Conservation (phyloP, 331 rosid species). For the Quercus lobata region DNA sequence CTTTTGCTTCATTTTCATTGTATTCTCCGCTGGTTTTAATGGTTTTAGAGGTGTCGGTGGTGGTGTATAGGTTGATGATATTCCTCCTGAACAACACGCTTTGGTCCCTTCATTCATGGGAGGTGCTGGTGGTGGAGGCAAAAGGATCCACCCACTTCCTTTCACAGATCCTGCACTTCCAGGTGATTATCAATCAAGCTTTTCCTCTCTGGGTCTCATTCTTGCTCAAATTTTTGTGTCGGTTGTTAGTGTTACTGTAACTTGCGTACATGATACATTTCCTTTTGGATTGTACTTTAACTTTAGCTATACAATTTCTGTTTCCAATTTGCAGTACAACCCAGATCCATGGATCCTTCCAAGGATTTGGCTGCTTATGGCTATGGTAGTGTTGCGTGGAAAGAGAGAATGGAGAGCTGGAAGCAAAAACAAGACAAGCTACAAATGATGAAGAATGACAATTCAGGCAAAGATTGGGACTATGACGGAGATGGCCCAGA, state of each 20-base stretch:
- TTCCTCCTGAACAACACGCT: constrained; percentile 30
- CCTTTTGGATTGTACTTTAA: background rate
- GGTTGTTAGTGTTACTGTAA: background rate
- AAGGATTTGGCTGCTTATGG: constrained; percentile 33
- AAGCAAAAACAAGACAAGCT: constrained; percentile 25
- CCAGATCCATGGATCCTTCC: constrained; percentile 40
- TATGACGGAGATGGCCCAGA: constrained; percentile 15
- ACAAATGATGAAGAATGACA: constrained; percentile 21
- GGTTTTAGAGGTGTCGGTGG: background rate
- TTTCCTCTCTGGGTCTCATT: background rate
- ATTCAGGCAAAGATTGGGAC: constrained; percentile 21
- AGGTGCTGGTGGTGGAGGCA: constrained; percentile 18
- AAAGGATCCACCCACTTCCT: constrained; percentile 22
- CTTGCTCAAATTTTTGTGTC: background rate
- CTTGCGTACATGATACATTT: background rate
- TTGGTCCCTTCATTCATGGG: constrained; percentile 27
- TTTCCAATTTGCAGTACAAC: constrained; percentile 16
- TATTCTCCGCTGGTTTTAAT: background rate
- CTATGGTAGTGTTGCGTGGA: constrained; percentile 41
- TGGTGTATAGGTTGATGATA: constrained; percentile 20
- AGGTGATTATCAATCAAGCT: constrained; percentile 1
- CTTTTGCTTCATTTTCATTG: background rate
- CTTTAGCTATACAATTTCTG: background rate
- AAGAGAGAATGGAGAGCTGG: constrained; percentile 39
- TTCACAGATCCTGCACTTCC: constrained; percentile 25